Conservation (phyloP, 2,329 filamentous ascomycete genomes). For the Ceratocystis smalleyi region DNA sequence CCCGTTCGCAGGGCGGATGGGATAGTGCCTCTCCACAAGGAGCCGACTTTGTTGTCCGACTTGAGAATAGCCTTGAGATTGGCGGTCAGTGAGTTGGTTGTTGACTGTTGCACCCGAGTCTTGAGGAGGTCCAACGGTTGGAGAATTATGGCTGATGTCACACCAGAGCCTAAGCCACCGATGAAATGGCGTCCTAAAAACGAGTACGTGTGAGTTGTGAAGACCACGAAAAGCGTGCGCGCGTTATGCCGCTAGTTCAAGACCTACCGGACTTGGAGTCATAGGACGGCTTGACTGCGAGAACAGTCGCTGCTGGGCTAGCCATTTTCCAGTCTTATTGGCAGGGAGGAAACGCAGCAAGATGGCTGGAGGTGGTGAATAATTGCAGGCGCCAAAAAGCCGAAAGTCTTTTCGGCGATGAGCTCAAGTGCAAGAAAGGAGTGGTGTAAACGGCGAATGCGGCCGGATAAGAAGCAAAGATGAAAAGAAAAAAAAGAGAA, state of each 20-base stretch:
- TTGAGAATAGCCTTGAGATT: slow-evolving; percentile 41
- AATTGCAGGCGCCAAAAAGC: not conserved
- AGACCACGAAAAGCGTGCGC: not conserved
- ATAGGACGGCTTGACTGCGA: slow-evolving; percentile 8
- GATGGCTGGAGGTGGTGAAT: not conserved
- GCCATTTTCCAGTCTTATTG: not conserved
- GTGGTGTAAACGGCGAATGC: not conserved
- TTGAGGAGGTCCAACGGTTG: slow-evolving; percentile 95
- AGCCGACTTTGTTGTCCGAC: slow-evolving; percentile 48
- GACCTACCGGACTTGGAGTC: slow-evolving; percentile 15
- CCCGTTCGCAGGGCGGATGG: slow-evolving; percentile 90
- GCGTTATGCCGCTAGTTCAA: not conserved
- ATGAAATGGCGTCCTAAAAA: slow-evolving; percentile 63
- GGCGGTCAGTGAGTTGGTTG: slow-evolving; percentile 48
- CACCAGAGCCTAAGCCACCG: slow-evolving; percentile 74
- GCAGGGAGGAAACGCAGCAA: not conserved
- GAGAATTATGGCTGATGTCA: slow-evolving; percentile 74
- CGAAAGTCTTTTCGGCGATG: no score
- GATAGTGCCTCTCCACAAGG: slow-evolving; percentile 82
- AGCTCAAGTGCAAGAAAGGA: not conserved
- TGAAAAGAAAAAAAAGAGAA: not conserved
- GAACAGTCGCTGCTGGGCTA: not conserved
- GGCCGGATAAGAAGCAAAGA: not conserved
- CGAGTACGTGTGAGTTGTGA: not conserved
- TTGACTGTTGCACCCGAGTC: slow-evolving; percentile 83